Evolutionary conservation across 345 rosid species (phyloP).

Genomic region (Pistacia vera): DNA sequence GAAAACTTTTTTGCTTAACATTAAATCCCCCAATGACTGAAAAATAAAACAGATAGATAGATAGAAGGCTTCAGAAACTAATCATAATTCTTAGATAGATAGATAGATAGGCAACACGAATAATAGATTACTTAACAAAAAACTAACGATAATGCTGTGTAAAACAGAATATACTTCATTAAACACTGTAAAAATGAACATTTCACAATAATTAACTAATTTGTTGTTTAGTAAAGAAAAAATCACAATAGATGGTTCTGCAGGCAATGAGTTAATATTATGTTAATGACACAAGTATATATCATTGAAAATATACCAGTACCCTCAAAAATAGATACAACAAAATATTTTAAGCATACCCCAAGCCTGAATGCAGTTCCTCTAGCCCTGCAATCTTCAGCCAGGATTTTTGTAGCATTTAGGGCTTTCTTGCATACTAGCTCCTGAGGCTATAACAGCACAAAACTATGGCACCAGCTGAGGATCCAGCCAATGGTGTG

Average conservation of each 20-base stretch:
- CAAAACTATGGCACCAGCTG: constrained; percentile 95
- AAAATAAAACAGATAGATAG: not conserved
- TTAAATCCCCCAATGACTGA: not conserved
- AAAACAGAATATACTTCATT: not conserved
- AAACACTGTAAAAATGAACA: not conserved
- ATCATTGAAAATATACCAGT: not conserved
- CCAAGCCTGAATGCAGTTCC: constrained; percentile 98
- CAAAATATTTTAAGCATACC: constrained; percentile 43
- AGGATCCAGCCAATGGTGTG: constrained; percentile 91
- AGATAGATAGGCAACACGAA: not conserved
- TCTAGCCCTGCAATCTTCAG: constrained; percentile 73
- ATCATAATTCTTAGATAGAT: no score
- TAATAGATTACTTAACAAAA: not conserved
- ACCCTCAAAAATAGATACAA: not conserved
- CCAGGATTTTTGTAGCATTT: constrained; percentile 66
- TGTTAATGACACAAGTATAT: not conserved
- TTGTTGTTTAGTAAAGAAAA: not conserved
- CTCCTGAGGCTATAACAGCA: constrained; percentile 84
- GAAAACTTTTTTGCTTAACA: not conserved
- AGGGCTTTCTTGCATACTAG: constrained; percentile 73
- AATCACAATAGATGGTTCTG: not conserved
- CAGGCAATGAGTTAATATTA: not conserved
- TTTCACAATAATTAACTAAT: not conserved
- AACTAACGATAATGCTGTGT: not conserved
- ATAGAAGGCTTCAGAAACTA: no score